Percentiles rank a stretch among this genome's conserved stretches.
These are phyloP conservation scores for Chytriomyces sp. DNA, from an alignment of 192 early-diverging fungal species.

Conservation along the genomic window DNA sequence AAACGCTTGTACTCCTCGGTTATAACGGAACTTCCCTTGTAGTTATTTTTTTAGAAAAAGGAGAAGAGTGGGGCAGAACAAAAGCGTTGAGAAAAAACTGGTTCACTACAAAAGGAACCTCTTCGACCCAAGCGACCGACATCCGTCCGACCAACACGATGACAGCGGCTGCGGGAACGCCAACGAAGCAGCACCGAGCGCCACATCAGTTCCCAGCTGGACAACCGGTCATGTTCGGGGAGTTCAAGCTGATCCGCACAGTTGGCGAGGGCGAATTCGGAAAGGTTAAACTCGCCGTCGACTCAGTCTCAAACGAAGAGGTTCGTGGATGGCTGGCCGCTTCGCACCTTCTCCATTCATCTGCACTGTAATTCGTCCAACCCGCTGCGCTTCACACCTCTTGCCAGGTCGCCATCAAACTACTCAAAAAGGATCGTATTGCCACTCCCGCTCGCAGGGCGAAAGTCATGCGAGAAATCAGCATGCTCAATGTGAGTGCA, in stretches of 20 bases:
- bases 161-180: not conserved
- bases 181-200: too few species aligned
- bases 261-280: slow-evolving; percentile 65
- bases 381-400: too few species aligned
- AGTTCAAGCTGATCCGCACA: slow-evolving; percentile 50
- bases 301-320: slow-evolving; percentile 38
- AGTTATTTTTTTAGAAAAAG: not conserved
- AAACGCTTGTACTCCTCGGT: slow-evolving; percentile 22
- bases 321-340: not conserved
- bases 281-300: slow-evolving; percentile 59
- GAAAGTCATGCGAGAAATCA: slow-evolving; percentile 43
- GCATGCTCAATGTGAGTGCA: slow-evolving; percentile 46
- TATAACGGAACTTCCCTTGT: slow-evolving; percentile 17
- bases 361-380: not conserved
- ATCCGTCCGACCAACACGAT: too few species aligned
- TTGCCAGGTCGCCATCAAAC: slow-evolving; percentile 81
- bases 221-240: slow-evolving; percentile 54
- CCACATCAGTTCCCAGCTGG: too few species aligned
- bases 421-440: slow-evolving; percentile 81
- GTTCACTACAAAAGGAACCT: not conserved
- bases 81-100: not conserved
- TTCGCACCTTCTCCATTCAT: not conserved
- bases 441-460: slow-evolving; percentile 23
- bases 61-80: not conserved
- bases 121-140: too few species aligned